phyloP scores from a whole-genome alignment of 2,329 filamentous ascomycete species.

The Orbilia javanica region DNA sequence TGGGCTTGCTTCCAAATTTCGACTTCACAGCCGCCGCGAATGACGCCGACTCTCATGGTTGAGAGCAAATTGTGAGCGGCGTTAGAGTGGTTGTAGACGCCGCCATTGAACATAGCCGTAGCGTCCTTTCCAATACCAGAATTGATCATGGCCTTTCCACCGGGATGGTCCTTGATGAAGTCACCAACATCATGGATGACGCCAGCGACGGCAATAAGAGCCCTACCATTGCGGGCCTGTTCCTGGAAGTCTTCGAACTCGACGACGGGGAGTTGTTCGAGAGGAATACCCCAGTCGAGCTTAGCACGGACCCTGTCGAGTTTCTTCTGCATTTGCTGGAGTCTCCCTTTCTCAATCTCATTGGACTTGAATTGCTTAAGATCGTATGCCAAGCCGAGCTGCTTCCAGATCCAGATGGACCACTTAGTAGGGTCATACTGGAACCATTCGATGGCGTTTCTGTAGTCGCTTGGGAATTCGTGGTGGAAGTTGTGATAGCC shows the following conservation, averaged over 20 bases:
- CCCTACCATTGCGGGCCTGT: slow-evolving; percentile 81
- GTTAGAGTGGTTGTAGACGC: slow-evolving; percentile 90
- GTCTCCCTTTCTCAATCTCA: slow-evolving; percentile 90
- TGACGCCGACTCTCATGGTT: slow-evolving; percentile 88
- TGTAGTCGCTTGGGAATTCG: slow-evolving; percentile 93
- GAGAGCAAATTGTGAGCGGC: slow-evolving; percentile 89
- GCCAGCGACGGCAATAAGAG: slow-evolving; percentile 81
- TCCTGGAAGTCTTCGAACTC: slow-evolving; percentile 88
- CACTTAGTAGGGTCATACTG: slow-evolving; percentile 95
- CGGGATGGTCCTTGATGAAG: slow-evolving; percentile 91
- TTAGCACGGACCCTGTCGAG: slow-evolving; percentile 85
- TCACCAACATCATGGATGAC: slow-evolving; percentile 86
- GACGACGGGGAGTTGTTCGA: slow-evolving; percentile 86
- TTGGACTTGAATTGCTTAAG: slow-evolving; percentile 92
- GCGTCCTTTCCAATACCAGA: slow-evolving; percentile 88
- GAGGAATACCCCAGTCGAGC: slow-evolving; percentile 87
- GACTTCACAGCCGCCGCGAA: slow-evolving; percentile 87
- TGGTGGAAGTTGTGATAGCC: slow-evolving; percentile 97
- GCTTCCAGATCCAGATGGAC: slow-evolving; percentile 87
- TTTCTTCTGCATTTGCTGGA: slow-evolving; percentile 93
- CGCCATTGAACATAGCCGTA: slow-evolving; percentile 91
- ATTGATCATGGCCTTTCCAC: slow-evolving; percentile 86
- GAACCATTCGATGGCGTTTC: slow-evolving; percentile 90
- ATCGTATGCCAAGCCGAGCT: slow-evolving; percentile 84
- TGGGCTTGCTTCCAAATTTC: slow-evolving; percentile 93